Evolutionary conservation across 768 basidiomycete species (phyloP), one percentile per base, ranked within the genome.

Genomic region (Tylopilus plumbeoviolaceoides): DNA sequence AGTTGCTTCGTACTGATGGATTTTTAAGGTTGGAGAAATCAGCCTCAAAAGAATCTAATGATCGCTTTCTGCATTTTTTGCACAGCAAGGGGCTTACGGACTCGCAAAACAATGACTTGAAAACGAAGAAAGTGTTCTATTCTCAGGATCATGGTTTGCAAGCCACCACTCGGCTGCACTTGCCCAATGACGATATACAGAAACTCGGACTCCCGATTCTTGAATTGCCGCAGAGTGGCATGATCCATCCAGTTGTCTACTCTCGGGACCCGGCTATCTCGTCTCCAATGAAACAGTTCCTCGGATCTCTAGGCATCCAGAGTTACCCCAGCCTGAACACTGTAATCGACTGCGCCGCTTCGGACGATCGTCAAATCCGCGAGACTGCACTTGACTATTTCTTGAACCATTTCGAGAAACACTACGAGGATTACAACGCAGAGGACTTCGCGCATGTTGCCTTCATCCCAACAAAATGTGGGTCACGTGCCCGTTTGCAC

Each of bases 151-250:
- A 45, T 31, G 45, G 50, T 27, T 54, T 14, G 38, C 27, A 27
- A 35, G 47, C 53, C 15, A 51, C 40, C 18, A 47, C 43, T n/a
- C 81, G 90, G 50, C 70, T 98, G 10, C 95, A 94, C 63, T 89
- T 95, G 59, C 95, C 95, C 1, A 58, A 79, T 0, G 83, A 83
- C 28, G 71, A 75, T 2, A 78, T 92, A 51, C 77, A 87, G 20
- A 72, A 78, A 40, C 73, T 98, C 7, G 80, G 79, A 12, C 70
- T 98, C n/a, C 93, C 94, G 4, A 63, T 94, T 6, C 76, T 98
- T 30, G 87, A 50, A 21, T 52, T 61, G 14, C 54, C 50, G 17
- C 30, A 8, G 14, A 39, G 40, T 3, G 8, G 25, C n/a, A 7
- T 40, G 17, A 10, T 33, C 30, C 38, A 6, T 27, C 4, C 2